Evolutionary conservation across 2,329 filamentous ascomycete species (phyloP), one percentile per base, ranked within the genome.

Genomic region (Pseudocercospora crystallina): DNA sequence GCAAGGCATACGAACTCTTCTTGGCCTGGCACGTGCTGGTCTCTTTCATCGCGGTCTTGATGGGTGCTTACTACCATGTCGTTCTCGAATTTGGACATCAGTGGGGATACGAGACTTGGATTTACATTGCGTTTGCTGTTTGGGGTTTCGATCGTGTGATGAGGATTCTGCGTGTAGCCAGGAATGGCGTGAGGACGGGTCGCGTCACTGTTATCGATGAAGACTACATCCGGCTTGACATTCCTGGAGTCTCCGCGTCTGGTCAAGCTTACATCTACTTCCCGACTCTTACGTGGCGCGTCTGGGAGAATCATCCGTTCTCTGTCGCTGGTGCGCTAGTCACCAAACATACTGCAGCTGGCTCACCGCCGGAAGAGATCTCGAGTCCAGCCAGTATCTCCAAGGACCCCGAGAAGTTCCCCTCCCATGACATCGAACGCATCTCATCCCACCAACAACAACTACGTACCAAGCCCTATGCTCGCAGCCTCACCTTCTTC

Each of bases 231-330:
- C 68, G 74, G 3, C 59, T 80, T 11, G 73, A 78, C 47, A 56
- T 80, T 10, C 62, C 62, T 1, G 72, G 69, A 3, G 53, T 75
- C 5, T 56, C 68, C 35, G 76, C 69, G 66, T 58, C 54, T 3
- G 60, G 67, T 2, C 71, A 77, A 43, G 72, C 66, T 0, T 80
- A 78, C 49, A 63, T 73, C 0, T 79, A 78, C 59, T 80, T 82
- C 57, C 78, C 79, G 0, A 73, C 71, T 0, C 58, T 79, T 1
- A 71, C 56, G 5, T 61, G 59, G 54, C 53, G 59, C 1, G 42
- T 61, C 2, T 81, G 78, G 78, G 77, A 81, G 59, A 81, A 77
- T 39, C 80, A 82, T 57, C 79, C 79, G 0, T 81, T 82, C 58
- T 79, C 76, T 1, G 59, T 78, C 20, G 51, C 69, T 33, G 47